Conservation (phyloP, 2,329 filamentous ascomycete genomes). For the Stagonosporopsis chrysanthemi region DNA sequence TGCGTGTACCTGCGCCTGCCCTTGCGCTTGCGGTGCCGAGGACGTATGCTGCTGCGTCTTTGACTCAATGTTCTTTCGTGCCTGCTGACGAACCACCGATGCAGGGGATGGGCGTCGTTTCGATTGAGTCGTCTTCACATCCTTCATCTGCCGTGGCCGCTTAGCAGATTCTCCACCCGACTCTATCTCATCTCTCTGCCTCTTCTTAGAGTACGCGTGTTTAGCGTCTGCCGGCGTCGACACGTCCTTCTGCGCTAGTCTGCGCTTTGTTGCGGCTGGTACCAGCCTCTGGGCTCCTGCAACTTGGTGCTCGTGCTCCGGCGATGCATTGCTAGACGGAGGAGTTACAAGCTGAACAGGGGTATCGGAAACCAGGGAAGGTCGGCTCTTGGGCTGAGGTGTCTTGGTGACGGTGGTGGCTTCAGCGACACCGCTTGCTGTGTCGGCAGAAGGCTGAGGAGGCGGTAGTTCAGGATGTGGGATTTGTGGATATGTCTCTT, state of each 20-base stretch:
- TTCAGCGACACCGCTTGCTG: neutral
- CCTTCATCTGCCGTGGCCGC: neutral
- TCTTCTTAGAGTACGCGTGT: neutral
- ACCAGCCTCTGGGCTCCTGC: too few relatives aligned
- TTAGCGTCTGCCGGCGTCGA: fast-evolving
- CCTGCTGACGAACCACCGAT: too few relatives aligned
- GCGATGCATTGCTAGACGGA: neutral
- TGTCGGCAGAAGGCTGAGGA: neutral
- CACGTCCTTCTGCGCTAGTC: neutral
- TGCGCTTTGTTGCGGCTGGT: neutral
- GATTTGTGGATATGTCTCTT: neutral
- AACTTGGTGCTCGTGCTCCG: neutral
- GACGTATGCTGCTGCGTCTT: neutral
- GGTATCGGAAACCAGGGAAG: neutral
- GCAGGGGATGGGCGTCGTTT: neutral
- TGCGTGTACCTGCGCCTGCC: neutral
- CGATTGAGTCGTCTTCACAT: neutral
- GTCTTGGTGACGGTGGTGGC: neutral
- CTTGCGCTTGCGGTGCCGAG: neutral
- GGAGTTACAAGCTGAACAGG: neutral
- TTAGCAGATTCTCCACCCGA: neutral
- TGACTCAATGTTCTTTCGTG: neutral
- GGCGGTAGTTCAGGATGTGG: neutral
- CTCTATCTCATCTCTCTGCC: neutral
- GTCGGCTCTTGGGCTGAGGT: neutral